Percentiles rank a stretch among this genome's conserved stretches.
Conservation (phyloP, 2,329 filamentous ascomycete genomes). For the Anisogramma anomala region DNA sequence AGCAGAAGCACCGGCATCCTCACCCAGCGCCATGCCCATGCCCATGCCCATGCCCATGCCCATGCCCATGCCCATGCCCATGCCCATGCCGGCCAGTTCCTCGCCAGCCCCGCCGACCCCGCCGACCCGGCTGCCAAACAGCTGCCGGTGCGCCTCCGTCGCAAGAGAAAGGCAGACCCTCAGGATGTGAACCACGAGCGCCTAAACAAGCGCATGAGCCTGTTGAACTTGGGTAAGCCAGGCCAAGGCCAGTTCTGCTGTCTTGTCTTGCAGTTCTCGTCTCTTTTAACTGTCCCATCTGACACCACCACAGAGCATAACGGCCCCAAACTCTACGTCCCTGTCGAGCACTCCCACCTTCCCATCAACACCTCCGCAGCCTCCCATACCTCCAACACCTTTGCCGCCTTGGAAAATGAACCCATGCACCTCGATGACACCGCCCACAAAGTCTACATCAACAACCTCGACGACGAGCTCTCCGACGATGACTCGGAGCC, state of each 20-base stretch:
- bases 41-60: no score
- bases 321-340: slow-evolving; percentile 54
- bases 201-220: slow-evolving; percentile 71
- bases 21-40: no score
- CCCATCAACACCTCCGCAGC: slow-evolving; percentile 15
- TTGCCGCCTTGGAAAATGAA: slow-evolving; percentile 33
- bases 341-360: slow-evolving; percentile 39
- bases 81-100: slow-evolving; percentile 6
- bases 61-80: no score
- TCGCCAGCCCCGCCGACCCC: background rate
- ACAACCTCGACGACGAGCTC: slow-evolving; percentile 80
- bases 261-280: slow-evolving; percentile 7
- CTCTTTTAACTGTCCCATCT: slow-evolving; percentile 5
- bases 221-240: slow-evolving; percentile 72
- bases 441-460: slow-evolving; percentile 79
- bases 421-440: slow-evolving; percentile 90
- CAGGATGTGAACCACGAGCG: slow-evolving; percentile 52
- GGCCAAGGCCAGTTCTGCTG: no score
- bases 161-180: slow-evolving; percentile 50
- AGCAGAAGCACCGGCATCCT: no score
- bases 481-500: slow-evolving; percentile 34
- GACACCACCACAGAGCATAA: slow-evolving; percentile 39
- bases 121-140: slow-evolving; percentile 2
- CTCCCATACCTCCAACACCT: slow-evolving; percentile 7
- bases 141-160: slow-evolving; percentile 17